Conservation (phyloP, 1,284 basidiomycete species). For the Rhodotorula sp. region DNA sequence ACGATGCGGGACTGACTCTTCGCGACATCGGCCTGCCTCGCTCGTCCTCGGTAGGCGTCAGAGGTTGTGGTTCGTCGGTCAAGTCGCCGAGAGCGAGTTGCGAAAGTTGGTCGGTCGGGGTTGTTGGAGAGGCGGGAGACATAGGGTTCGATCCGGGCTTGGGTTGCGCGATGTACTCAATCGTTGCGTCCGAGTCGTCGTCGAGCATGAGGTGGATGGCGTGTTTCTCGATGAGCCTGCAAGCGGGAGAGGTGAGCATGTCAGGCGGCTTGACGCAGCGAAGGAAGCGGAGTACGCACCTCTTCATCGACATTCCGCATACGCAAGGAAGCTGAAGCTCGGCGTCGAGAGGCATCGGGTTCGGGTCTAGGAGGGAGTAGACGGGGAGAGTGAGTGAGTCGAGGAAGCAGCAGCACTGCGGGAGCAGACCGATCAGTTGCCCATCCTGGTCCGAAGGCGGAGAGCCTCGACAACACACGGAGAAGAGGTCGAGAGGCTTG, state of each 20-base stretch:
- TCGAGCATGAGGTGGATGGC: conserved; percentile 17
- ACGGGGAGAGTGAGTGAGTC: conserved; percentile 39
- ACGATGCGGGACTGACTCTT: background rate
- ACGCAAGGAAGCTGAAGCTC: conserved; percentile 32
- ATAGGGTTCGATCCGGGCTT: conserved; percentile 10
- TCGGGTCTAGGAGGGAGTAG: conserved; percentile 35
- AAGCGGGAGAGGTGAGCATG: background rate
- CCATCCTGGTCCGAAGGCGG: background rate
- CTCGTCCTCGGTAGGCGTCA: conserved; percentile 6
- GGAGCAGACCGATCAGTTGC: background rate
- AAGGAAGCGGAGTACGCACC: background rate
- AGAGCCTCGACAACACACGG: conserved; percentile 4
- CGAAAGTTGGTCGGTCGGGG: background rate
- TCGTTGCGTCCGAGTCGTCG: conserved; percentile 17
- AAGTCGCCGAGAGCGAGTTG: background rate
- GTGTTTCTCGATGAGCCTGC: conserved; percentile 24
- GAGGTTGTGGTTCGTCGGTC: background rate
- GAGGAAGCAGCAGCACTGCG: conserved; percentile 40
- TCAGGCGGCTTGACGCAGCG: background rate
- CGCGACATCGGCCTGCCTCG: background rate
- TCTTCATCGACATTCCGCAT: conserved; percentile 23
- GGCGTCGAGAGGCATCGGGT: conserved; percentile 24
- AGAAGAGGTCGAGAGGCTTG: conserved; percentile 36
- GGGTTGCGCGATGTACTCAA: conserved; percentile 25
- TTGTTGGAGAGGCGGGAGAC: conserved; percentile 4